A percentile compares a stretch with the other conserved stretches of the same genome.
phyloP scores from a whole-genome alignment of 2,329 filamentous ascomycete species.

The Aspergillus sp. region DNA sequence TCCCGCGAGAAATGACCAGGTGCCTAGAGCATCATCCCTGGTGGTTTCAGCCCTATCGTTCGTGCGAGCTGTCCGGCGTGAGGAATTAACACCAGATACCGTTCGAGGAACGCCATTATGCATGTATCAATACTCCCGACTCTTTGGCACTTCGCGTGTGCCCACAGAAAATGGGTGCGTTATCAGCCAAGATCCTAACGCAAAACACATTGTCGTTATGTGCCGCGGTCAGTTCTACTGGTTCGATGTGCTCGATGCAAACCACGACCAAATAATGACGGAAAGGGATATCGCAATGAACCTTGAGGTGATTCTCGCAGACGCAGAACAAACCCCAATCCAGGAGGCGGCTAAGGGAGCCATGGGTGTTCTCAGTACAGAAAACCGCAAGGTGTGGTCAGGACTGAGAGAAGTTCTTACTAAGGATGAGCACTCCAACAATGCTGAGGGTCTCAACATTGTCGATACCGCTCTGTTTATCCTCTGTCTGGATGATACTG shows the following conservation, averaged over 20 bases:
- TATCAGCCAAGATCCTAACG: conserved; percentile 90
- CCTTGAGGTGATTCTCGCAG: conserved; percentile 85
- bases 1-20: conserved; percentile 92
- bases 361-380: conserved; percentile 88
- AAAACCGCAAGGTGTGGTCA: conserved; percentile 96
- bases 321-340: conserved; percentile 84
- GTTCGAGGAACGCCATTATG: conserved; percentile 81
- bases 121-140: conserved; percentile 96
- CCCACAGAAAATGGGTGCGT: conserved; percentile 93
- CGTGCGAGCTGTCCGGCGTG: conserved; percentile 85
- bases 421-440: conserved; percentile 83
- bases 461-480: conserved; percentile 93
- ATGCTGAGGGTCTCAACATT: conserved; percentile 92
- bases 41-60: conserved; percentile 89
- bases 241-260: conserved; percentile 96
- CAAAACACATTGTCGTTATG: conserved; percentile 89
- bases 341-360: conserved; percentile 95
- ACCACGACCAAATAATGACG: conserved; percentile 94
- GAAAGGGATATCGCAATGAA: conserved; percentile 92
- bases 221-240: conserved; percentile 97
- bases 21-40: conserved; percentile 88
- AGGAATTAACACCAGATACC: conserved; percentile 87
- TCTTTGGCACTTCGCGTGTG: conserved; percentile 93
- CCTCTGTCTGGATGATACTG: conserved; percentile 88
- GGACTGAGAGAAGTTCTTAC: conserved; percentile 84